phyloP scores from a whole-genome alignment of 1,284 basidiomycete species.

The Boletus sp. region DNA sequence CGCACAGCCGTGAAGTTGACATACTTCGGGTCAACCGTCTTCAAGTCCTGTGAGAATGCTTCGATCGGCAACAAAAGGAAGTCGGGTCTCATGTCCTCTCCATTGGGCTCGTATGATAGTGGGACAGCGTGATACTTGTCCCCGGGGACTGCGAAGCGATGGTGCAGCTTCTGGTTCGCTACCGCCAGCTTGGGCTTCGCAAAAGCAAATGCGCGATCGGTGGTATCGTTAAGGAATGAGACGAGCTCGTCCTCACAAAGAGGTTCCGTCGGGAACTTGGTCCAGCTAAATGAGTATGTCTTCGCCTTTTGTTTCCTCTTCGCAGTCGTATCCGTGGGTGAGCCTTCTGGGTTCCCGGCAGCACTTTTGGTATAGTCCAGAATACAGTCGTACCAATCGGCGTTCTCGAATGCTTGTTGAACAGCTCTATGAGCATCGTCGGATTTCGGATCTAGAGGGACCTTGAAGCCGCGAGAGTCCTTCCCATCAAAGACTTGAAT shows the following conservation, averaged over 20 bases:
- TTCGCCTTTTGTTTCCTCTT: neutral
- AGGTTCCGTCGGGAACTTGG: neutral
- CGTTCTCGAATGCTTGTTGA: neutral
- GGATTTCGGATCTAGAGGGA: neutral
- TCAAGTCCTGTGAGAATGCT: too few species aligned
- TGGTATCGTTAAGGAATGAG: neutral
- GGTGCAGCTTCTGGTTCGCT: too few species aligned
- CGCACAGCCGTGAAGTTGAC: too few species aligned
- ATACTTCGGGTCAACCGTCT: too few species aligned
- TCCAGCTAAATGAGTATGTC: neutral
- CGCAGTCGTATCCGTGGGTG: neutral
- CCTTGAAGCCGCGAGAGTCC: neutral
- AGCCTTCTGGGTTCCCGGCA: neutral
- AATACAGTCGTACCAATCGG: neutral
- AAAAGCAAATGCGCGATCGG: too few species aligned
- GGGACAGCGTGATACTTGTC: too few species aligned
- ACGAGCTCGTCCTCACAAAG: neutral
- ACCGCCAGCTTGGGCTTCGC: too few species aligned
- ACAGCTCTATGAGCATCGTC: neutral
- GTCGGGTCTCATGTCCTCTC: too few species aligned
- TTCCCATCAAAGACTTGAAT: conserved; percentile 5
- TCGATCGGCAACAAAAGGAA: too few species aligned
- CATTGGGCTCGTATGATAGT: too few species aligned
- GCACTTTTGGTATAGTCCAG: neutral
- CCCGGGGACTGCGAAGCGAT: too few species aligned